Evolutionary conservation across 2,329 filamentous ascomycete genomes (phyloP).

Genomic region (Ilyonectria sp.): DNA sequence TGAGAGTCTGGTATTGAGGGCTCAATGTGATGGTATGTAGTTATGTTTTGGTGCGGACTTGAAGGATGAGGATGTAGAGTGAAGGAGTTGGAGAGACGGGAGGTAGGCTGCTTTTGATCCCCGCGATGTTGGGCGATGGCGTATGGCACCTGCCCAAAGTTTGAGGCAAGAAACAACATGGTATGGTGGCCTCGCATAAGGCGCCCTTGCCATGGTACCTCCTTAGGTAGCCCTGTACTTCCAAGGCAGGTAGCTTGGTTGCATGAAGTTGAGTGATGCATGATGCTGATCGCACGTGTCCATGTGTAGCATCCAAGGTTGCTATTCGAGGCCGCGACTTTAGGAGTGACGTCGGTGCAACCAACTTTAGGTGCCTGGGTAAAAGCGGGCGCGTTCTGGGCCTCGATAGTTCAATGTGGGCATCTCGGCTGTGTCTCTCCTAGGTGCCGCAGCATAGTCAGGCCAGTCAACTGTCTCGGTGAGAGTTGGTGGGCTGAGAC

Average conservation of each 20-base stretch:
- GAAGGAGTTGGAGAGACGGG: neutral
- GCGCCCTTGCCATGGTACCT: neutral
- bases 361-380: neutral
- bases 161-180: constrained; percentile 24
- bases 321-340: no score
- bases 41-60: neutral
- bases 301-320: neutral
- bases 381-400: neutral
- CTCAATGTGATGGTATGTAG: neutral
- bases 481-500: constrained; percentile 6
- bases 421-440: neutral
- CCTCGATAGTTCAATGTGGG: neutral
- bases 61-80: neutral
- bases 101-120: constrained; percentile 15
- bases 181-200: neutral
- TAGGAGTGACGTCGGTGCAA: neutral
- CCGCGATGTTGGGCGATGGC: constrained; percentile 18
- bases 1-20: neutral
- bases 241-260: constrained; percentile 6
- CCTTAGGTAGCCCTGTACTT: neutral
- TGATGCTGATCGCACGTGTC: constrained; percentile 18
- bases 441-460: neutral
- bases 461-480: neutral
- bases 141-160: constrained; percentile 13
- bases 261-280: constrained; percentile 26